Evolutionary conservation across 805 yeast species (phyloP).

Genomic region (Pichia cephalocereana): DNA sequence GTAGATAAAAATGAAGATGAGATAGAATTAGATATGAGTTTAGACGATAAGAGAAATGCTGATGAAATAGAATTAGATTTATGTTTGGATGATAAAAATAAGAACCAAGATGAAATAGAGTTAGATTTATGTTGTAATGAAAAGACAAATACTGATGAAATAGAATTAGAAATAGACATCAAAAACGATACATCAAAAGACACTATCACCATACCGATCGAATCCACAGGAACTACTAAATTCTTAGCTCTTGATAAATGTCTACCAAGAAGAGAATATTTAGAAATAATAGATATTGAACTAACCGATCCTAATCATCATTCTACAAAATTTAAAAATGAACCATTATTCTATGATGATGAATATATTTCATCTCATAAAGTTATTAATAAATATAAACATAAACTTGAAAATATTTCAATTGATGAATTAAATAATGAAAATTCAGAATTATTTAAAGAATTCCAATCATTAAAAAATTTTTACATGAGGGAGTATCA

Average conservation of each 20-base stretch:
- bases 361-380: slow-evolving; percentile 24
- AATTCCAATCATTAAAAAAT: slow-evolving; percentile 7
- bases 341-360: slow-evolving; percentile 26
- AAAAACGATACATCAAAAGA: too few relatives aligned
- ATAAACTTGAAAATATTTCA: slow-evolving; percentile 7
- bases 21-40: slow-evolving; percentile 8
- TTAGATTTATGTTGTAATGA: too few relatives aligned
- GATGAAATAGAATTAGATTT: too few relatives aligned
- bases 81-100: too few relatives aligned
- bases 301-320: slow-evolving; percentile 17
- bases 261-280: slow-evolving; percentile 49
- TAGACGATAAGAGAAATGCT: too few relatives aligned
- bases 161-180: too few relatives aligned
- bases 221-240: background rate
- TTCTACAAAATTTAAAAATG: slow-evolving; percentile 11
- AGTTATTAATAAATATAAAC: slow-evolving; percentile 13
- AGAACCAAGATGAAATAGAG: too few relatives aligned
- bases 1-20: slow-evolving; percentile 5
- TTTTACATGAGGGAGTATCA: slow-evolving; percentile 1
- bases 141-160: too few relatives aligned
- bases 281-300: slow-evolving; percentile 43
- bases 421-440: slow-evolving; percentile 11
- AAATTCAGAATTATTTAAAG: slow-evolving; percentile 8
- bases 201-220: too few relatives aligned
- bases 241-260: slow-evolving; percentile 86